These are phyloP conservation scores for Calocera viscosa DNA, from an alignment of 768 basidiomycete species.

Conservation along the genomic window DNA sequence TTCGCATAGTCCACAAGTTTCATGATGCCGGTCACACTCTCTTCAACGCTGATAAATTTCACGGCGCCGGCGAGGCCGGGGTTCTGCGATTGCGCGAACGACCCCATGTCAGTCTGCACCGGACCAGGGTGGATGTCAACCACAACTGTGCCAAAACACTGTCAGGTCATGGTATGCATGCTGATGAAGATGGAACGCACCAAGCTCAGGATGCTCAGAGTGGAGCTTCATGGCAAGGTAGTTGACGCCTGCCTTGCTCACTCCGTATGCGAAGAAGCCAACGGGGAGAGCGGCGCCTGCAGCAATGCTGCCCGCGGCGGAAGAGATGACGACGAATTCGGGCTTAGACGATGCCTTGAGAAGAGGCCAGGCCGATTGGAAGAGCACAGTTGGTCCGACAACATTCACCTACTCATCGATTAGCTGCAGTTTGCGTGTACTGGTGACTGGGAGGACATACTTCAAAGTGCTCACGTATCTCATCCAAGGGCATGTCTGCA, in stretches of 20 bases:
- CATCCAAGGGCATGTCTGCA: not conserved
- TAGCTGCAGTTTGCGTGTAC: too few relatives aligned
- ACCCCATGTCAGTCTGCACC: constrained; percentile 6
- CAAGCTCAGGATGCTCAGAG: not conserved
- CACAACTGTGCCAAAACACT: too few relatives aligned
- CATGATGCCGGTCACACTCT: constrained; percentile 5
- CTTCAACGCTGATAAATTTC: not conserved
- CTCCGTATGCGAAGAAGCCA: not conserved
- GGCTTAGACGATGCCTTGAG: constrained; percentile 7
- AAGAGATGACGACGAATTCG: constrained; percentile 17
- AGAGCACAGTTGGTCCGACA: constrained; percentile 18
- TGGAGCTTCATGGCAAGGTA: constrained; percentile 12
- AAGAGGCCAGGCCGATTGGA: constrained; percentile 14
- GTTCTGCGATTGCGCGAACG: not conserved
- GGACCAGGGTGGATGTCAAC: constrained; percentile 11
- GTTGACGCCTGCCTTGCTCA: constrained; percentile 18
- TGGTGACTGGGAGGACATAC: not conserved
- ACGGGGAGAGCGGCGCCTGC: not conserved
- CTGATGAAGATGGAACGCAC: not conserved
- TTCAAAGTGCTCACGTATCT: not conserved
- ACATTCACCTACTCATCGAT: constrained; percentile 10
- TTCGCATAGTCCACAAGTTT: constrained; percentile 2
- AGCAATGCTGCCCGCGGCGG: constrained; percentile 6
- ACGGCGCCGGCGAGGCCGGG: not conserved
- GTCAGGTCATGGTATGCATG: too few relatives aligned